These are phyloP conservation scores for Eutreptiella sp. DNA, from an alignment of 208 protist genomes.

Conservation along the genomic window DNA sequence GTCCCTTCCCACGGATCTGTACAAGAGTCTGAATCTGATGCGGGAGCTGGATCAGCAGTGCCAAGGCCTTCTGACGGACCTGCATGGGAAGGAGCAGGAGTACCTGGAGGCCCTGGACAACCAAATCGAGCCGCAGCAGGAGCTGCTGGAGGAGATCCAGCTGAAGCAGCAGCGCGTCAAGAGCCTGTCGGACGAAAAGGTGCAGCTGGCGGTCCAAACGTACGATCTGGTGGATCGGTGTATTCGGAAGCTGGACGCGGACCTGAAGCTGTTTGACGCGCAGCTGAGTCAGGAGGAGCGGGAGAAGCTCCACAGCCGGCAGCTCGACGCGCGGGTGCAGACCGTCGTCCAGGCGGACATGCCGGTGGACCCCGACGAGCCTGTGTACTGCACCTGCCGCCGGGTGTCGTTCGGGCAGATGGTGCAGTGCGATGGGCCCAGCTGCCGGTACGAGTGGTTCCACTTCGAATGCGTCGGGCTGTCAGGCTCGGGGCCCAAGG, in stretches of 20 bases:
- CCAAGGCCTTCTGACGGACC: not conserved
- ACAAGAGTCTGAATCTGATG: conserved; percentile 7
- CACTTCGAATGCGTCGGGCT: conserved; percentile 17
- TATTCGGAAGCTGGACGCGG: conserved; percentile 1
- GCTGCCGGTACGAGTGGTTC: conserved; percentile 10
- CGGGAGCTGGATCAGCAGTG: not conserved
- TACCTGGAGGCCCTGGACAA: not conserved
- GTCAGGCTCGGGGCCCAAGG: not conserved
- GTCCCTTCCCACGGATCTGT: not conserved
- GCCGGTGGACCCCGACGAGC: conserved; percentile 13
- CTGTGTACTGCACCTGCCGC: conserved; percentile 3
- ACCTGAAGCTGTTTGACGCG: not conserved
- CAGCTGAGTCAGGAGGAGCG: not conserved
- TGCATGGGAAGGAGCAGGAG: not conserved
- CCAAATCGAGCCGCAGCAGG: not conserved
- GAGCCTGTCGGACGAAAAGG: conserved; percentile 4
- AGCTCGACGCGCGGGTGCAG: not conserved
- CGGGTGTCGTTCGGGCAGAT: conserved; percentile 15
- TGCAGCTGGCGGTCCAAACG: not conserved
- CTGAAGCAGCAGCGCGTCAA: not conserved
- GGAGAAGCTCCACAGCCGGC: not conserved
- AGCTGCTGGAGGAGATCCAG: not conserved
- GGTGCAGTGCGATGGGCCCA: conserved; percentile 6
- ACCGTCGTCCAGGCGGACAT: conserved; percentile 2
- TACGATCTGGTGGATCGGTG: conserved; percentile 8